A percentile compares a stretch with the other conserved stretches of the same genome.
phyloP scores from a whole-genome alignment of 768 basidiomycete species.

The Lactifluus hygrophoroides region DNA sequence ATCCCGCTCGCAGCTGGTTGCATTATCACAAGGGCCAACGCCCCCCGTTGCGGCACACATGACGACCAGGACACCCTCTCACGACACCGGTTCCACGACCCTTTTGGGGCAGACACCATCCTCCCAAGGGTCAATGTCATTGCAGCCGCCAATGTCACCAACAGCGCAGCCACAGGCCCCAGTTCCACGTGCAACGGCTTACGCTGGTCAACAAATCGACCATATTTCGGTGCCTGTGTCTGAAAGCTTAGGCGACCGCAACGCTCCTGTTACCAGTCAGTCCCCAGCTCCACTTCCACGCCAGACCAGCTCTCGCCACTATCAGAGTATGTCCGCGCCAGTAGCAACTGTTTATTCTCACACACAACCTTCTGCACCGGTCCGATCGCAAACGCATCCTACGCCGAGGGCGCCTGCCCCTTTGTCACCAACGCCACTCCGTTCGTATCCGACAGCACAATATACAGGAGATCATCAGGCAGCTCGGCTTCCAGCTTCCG shows the following conservation, averaged over 20 bases:
- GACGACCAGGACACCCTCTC: slow-evolving; percentile 17
- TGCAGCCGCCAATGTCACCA: slow-evolving; percentile 11
- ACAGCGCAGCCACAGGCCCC: slow-evolving; percentile 7
- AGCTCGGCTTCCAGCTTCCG: slow-evolving; percentile 1
- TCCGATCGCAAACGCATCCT: slow-evolving; percentile 16
- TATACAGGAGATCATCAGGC: neutral
- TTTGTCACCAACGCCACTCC: slow-evolving; percentile 14
- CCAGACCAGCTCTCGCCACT: slow-evolving; percentile 15
- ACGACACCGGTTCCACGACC: slow-evolving; percentile 21
- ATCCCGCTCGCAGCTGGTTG: slow-evolving; percentile 12
- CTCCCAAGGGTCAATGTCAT: slow-evolving; percentile 15
- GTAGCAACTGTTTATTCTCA: slow-evolving; percentile 5
- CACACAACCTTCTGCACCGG: neutral
- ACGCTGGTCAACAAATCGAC: neutral
- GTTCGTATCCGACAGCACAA: slow-evolving; percentile 13
- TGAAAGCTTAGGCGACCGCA: neutral
- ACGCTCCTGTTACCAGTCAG: neutral
- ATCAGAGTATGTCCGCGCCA: slow-evolving; percentile 13
- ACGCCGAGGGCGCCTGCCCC: neutral
- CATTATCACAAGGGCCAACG: slow-evolving; percentile 6
- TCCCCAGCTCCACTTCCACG: neutral
- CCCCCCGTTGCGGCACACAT: slow-evolving; percentile 6
- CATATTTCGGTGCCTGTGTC: neutral
- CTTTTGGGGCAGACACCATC: slow-evolving; percentile 19
- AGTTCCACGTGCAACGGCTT: neutral